Conservation (phyloP, 2,329 filamentous ascomycete species). For the Cordyceps cicadae region DNA sequence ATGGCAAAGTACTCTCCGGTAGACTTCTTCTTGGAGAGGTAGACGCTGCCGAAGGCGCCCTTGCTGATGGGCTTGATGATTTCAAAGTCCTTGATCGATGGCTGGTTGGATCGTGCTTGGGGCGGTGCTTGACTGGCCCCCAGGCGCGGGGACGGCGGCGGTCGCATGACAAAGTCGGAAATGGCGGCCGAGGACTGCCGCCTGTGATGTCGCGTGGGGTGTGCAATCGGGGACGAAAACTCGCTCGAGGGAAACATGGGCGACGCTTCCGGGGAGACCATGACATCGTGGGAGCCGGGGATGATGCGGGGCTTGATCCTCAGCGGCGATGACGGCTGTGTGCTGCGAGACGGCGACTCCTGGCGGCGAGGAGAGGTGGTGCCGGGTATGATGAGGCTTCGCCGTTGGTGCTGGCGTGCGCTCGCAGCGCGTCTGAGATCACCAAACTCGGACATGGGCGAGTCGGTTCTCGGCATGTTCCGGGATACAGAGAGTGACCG, state of each 20-base stretch:
- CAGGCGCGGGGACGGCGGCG: slow-evolving; percentile 75
- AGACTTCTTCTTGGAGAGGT: slow-evolving; percentile 95
- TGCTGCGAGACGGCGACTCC: slow-evolving; percentile 74
- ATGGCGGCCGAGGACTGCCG: slow-evolving; percentile 87
- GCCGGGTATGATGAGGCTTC: slow-evolving; percentile 75
- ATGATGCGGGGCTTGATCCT: slow-evolving; percentile 73
- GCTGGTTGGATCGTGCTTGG: slow-evolving; percentile 79
- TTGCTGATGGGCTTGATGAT: slow-evolving; percentile 99
- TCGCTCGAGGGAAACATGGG: slow-evolving; percentile 79
- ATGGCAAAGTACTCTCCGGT: slow-evolving; percentile 98
- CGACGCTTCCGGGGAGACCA: slow-evolving; percentile 81
- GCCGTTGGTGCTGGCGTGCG: slow-evolving; percentile 73
- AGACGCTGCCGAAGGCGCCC: slow-evolving; percentile 95
- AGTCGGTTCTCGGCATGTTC: slow-evolving; percentile 66
- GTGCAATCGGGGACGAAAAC: slow-evolving; percentile 63
- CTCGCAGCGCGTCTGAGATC: slow-evolving; percentile 67
- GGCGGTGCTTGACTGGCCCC: slow-evolving; percentile 67
- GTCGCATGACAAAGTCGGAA: slow-evolving; percentile 57
- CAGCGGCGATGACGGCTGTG: slow-evolving; percentile 77
- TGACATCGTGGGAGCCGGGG: slow-evolving; percentile 50
- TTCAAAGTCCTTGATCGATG: slow-evolving; percentile 98
- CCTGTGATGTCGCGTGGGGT: slow-evolving; percentile 60
- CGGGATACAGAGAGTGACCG: slow-evolving; percentile 70
- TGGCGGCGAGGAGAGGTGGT: slow-evolving; percentile 74
- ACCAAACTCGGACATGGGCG: slow-evolving; percentile 79